phyloP scores from a whole-genome alignment of 768 basidiomycete species.

The Mycena haematopus region DNA sequence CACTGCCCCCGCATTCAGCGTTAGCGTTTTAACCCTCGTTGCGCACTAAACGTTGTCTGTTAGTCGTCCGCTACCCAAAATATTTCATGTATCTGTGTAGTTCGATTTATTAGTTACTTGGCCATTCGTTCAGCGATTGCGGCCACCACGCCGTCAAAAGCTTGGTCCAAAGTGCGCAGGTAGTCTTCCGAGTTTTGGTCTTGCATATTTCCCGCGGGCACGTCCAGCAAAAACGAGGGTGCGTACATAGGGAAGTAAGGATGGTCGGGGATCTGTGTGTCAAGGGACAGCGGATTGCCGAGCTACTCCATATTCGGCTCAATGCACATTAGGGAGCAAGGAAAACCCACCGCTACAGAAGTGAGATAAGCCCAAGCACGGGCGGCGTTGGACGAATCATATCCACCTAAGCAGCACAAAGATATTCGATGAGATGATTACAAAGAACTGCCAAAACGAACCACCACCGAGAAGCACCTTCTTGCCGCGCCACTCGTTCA shows the following conservation, averaged over 20 bases:
- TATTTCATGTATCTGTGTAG: not conserved
- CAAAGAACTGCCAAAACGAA: conserved; percentile 34
- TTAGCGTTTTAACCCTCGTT: conserved; percentile 46
- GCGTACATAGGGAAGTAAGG: conserved; percentile 72
- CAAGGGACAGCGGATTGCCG: conserved; percentile 57
- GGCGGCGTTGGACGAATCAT: conserved; percentile 82
- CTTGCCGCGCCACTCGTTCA: conserved; percentile 62
- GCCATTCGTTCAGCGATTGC: conserved; percentile 37
- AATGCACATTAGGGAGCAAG: not conserved
- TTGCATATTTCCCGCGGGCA: conserved; percentile 72
- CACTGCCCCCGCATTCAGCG: conserved; percentile 55
- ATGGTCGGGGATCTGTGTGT: conserved; percentile 80
- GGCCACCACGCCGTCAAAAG: conserved; percentile 44
- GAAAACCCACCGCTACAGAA: conserved; percentile 65
- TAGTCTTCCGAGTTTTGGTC: conserved; percentile 76
- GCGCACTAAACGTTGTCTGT: too few species aligned
- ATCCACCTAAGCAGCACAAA: conserved; percentile 67
- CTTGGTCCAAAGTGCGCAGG: conserved; percentile 48
- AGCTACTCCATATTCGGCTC: conserved; percentile 47
- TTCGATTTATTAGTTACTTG: conserved; percentile 5
- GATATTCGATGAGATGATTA: not conserved
- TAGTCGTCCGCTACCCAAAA: too few species aligned
- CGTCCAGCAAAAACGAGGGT: conserved; percentile 83
- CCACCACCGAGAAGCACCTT: conserved; percentile 82
- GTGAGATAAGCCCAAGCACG: conserved; percentile 89